Evolutionary conservation across 2,329 filamentous ascomycete species (phyloP), one percentile per base, ranked within the genome.

Genomic region (Colletotrichum orchidophilum): DNA sequence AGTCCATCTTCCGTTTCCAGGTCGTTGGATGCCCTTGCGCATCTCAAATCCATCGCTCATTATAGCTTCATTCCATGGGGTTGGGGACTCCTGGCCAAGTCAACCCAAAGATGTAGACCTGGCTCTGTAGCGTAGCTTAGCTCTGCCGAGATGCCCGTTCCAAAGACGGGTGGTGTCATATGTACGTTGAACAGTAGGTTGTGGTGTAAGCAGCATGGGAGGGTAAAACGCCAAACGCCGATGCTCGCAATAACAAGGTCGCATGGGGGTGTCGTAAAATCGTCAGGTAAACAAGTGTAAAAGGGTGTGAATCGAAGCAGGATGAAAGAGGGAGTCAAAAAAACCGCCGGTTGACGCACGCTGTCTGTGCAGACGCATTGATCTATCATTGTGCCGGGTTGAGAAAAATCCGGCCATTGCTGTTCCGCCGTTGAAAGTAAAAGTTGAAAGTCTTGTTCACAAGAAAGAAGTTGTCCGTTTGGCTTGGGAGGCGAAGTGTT

Each of bases 231-330:
- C 72, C 72, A 64, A 73, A 73, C 72, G 70, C 72, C 72, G 42
- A 72, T 73, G 70, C 72, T 73, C 69, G 68, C 58, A 26, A 71
- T 71, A 71, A 68, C 64, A 58, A 58, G 68, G 52, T 68, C 68
- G 68, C 68, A 71, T 68, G 63, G 63, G 57, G 68, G 58, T 71
- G 68, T 71, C 68, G 68, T 71, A 71, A 71, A 67, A 71, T 70
- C 67, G 42, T 71, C 58, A 67, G 64, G 58, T 49, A 71, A 71
- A 68, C 64, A 71, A 63, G 63, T 71, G 64, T 63, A 63, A 71
- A 53, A 53, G 68, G 39, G 39, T 46, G 58, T 68, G 68, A 68
- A 62, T 68, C 31, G 64, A 59, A 68, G 52, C 39, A 63, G 64
- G 64, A 52, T 54, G 52, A 39, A 68, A 49, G 29, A 62, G 39